Evolutionary conservation across 345 rosid genomes (phyloP).

Genomic region (Rubroshorea leprosula): DNA sequence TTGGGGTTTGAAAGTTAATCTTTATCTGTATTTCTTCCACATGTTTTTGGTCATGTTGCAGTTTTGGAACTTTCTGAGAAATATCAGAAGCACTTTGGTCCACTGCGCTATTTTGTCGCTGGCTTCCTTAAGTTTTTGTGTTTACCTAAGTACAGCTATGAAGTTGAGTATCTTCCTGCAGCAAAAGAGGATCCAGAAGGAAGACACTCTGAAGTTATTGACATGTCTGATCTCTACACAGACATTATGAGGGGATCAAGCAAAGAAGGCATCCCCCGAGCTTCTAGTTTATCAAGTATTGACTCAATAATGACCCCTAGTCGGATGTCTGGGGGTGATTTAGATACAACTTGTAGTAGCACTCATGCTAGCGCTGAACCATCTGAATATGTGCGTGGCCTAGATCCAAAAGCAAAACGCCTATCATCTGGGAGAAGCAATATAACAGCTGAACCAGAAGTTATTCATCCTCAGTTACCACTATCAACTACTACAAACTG

Average conservation of each 20-base stretch:
- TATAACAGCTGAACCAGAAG: constrained; percentile 70
- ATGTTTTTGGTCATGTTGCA: constrained; percentile 39
- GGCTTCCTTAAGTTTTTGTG: constrained; percentile 93
- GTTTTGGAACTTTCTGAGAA: constrained; percentile 95
- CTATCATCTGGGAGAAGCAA: constrained; percentile 78
- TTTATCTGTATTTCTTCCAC: not conserved
- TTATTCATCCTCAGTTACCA: constrained; percentile 78
- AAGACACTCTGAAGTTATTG: constrained; percentile 45
- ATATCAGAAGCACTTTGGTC: constrained; percentile 91
- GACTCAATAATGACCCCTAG: constrained; percentile 93
- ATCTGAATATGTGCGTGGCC: constrained; percentile 88
- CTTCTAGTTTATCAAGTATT: constrained; percentile 93
- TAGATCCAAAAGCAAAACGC: constrained; percentile 86
- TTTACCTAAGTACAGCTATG: constrained; percentile 91
- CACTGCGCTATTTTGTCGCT: constrained; percentile 92
- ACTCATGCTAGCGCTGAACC: constrained; percentile 85
- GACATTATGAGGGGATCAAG: constrained; percentile 82
- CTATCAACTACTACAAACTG: constrained; percentile 82
- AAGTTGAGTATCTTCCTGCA: constrained; percentile 93
- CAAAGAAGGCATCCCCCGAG: constrained; percentile 83
- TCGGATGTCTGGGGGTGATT: constrained; percentile 69
- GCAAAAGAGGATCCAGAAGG: constrained; percentile 63
- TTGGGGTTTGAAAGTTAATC: not conserved
- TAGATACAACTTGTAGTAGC: constrained; percentile 62
- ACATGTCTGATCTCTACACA: constrained; percentile 73